Evolutionary conservation across 2,329 filamentous ascomycete species (phyloP).

Genomic region (Cryphonectria japonica): DNA sequence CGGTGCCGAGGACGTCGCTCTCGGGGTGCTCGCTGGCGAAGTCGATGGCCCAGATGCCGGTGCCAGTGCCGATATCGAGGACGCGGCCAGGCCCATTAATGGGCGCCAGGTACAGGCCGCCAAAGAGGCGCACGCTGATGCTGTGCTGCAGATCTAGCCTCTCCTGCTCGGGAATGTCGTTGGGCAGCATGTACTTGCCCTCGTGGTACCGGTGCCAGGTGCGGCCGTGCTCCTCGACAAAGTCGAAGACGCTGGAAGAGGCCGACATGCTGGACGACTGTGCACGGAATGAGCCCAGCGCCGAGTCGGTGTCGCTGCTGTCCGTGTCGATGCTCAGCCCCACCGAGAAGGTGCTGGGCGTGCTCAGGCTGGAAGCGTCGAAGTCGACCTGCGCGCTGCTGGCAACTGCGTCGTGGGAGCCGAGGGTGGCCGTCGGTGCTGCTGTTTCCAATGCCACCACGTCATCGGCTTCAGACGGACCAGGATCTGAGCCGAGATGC

Average conservation of each 20-base stretch:
- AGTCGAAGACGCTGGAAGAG: conserved; percentile 27
- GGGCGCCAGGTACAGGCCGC: conserved; percentile 31
- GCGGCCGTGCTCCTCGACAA: conserved; percentile 28
- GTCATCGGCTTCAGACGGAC: not conserved
- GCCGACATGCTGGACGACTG: conserved; percentile 26
- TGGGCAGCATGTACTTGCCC: conserved; percentile 30
- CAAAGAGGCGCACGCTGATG: conserved; percentile 28
- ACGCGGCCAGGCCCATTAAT: conserved; percentile 30
- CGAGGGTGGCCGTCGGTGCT: not conserved
- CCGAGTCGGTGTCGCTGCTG: conserved; percentile 26
- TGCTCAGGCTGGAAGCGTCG: conserved; percentile 20
- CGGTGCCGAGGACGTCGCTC: conserved; percentile 33
- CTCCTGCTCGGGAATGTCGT: conserved; percentile 29
- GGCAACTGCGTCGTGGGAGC: not conserved
- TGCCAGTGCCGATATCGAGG: conserved; percentile 37
- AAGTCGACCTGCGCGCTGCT: conserved; percentile 18
- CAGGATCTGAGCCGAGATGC: not conserved
- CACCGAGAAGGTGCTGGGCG: conserved; percentile 22
- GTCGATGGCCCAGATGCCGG: conserved; percentile 37
- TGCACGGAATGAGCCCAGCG: conserved; percentile 23
- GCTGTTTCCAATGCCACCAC: not conserved
- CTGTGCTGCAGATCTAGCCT: conserved; percentile 31
- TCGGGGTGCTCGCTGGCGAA: conserved; percentile 33
- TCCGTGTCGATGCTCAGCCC: conserved; percentile 25
- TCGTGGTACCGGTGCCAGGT: conserved; percentile 30